phyloP scores from a whole-genome alignment of 1,284 basidiomycete genomes.

The Golubevia pallescens region DNA sequence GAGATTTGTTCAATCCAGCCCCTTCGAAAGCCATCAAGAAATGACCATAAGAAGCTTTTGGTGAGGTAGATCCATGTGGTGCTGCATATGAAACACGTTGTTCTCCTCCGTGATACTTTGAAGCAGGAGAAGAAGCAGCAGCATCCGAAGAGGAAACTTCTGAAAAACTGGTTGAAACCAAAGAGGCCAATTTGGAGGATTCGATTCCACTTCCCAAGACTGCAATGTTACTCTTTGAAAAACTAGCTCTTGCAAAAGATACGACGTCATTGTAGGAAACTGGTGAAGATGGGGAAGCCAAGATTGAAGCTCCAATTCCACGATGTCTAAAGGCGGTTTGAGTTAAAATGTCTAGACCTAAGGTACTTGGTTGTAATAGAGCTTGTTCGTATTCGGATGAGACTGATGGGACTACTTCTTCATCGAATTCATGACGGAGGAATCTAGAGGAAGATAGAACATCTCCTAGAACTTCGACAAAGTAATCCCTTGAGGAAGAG shows the following conservation, averaged over 20 bases:
- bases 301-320: conserved; percentile 54
- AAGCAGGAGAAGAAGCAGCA: conserved; percentile 21
- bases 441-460: conserved; percentile 48
- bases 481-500: conserved; percentile 35
- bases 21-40: conserved; percentile 59
- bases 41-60: conserved; percentile 41
- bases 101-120: conserved; percentile 62
- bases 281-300: conserved; percentile 49
- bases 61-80: conserved; percentile 44
- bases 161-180: conserved; percentile 43
- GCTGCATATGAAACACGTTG: conserved; percentile 46
- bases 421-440: conserved; percentile 53
- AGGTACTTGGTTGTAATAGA: conserved; percentile 32
- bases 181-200: conserved; percentile 29
- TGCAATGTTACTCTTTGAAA: conserved; percentile 59
- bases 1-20: conserved; percentile 29
- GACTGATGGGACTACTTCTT: conserved; percentile 55
- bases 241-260: conserved; percentile 36
- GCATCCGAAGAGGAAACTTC: conserved; percentile 22
- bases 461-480: conserved; percentile 57
- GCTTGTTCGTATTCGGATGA: conserved; percentile 46
- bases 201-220: conserved; percentile 56
- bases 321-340: conserved; percentile 60
- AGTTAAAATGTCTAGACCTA: conserved; percentile 49
- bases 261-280: conserved; percentile 35